Evolutionary conservation across 129 eudicot genomes (phyloP).

Genomic region (Artemisia tridentata): DNA sequence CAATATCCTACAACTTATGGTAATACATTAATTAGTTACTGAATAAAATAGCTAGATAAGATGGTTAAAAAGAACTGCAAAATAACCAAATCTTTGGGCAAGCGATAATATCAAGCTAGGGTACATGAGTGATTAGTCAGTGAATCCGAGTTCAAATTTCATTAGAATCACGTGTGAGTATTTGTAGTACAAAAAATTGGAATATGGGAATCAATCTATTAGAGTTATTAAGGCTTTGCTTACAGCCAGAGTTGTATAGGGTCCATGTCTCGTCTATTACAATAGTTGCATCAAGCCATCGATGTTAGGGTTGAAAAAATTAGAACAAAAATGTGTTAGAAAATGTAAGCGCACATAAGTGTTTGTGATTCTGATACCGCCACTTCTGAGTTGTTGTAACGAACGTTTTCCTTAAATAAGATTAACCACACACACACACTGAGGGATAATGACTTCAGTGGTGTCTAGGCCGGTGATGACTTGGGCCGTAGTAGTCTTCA

Average conservation of each 20-base stretch:
- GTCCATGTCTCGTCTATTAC: no score
- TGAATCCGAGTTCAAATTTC: no score
- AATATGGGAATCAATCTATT: not conserved
- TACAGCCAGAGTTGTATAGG: not conserved
- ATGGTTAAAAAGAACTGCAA: no score
- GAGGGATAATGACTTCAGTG: slow-evolving; percentile 22
- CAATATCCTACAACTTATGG: no score
- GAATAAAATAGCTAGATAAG: no score
- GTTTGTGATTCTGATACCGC: not conserved
- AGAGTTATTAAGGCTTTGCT: not conserved
- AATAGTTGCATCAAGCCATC: not conserved
- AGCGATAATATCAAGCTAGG: no score
- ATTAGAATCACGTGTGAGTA: no score
- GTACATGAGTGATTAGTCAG: no score
- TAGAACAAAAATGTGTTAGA: not conserved
- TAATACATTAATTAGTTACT: no score
- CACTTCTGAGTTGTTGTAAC: no score
- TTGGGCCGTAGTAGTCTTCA: slow-evolving; percentile 78
- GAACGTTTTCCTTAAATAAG: not conserved
- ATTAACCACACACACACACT: not conserved
- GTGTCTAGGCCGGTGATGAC: slow-evolving; percentile 49
- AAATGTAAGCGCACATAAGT: not conserved
- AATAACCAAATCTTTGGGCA: no score
- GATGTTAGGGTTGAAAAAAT: not conserved
- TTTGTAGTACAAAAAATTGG: no score